These are phyloP conservation scores for Tilletia walkeri DNA, from an alignment of 1,284 basidiomycete genomes.

Conservation along the genomic window DNA sequence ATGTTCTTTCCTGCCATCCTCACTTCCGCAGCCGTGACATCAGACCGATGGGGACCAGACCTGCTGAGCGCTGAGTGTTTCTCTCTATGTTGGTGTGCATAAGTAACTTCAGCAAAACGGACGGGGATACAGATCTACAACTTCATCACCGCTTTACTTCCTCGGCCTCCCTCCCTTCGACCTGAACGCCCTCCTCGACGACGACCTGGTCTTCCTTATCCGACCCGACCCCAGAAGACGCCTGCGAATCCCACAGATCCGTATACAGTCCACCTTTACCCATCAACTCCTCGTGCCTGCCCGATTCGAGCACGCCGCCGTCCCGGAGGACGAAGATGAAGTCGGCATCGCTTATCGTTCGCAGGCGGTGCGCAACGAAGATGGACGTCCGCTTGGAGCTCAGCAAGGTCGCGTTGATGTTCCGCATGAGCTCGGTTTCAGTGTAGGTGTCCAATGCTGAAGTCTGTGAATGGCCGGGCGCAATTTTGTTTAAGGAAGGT, in stretches of 20 bases:
- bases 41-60: too few relatives aligned
- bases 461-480: constrained; percentile 66
- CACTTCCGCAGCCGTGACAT: too few relatives aligned
- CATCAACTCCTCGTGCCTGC: constrained; percentile 45
- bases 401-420: constrained; percentile 77
- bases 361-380: constrained; percentile 69
- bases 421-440: constrained; percentile 90
- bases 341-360: constrained; percentile 79
- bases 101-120: too few relatives aligned
- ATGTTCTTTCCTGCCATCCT: too few relatives aligned
- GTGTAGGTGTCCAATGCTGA: constrained; percentile 92
- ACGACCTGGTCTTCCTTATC: too few relatives aligned
- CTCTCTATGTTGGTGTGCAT: too few relatives aligned
- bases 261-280: constrained; percentile 41
- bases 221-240: constrained; percentile 4
- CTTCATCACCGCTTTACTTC: too few relatives aligned
- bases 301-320: constrained; percentile 43
- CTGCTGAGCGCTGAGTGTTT: too few relatives aligned
- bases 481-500: too few relatives aligned
- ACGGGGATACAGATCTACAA: too few relatives aligned
- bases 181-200: too few relatives aligned
- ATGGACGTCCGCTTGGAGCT: constrained; percentile 82
- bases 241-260: constrained; percentile 47
- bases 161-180: too few relatives aligned
- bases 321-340: constrained; percentile 48